Evolutionary conservation across 2,329 filamentous ascomycete species (phyloP).

Genomic region (Teratosphaeria viscida): DNA sequence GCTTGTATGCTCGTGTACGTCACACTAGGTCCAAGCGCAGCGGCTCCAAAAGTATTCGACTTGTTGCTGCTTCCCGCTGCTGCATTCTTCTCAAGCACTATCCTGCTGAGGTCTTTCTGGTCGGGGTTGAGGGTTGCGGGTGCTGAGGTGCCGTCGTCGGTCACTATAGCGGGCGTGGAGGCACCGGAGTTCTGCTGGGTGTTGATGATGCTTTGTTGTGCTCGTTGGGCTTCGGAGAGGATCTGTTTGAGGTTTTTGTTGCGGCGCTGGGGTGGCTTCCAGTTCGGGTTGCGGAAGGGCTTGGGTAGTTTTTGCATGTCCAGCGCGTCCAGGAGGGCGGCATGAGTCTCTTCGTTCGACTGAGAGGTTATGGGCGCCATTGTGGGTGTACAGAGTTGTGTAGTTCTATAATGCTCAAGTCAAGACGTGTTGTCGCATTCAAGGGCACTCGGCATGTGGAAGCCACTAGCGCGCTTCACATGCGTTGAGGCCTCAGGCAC

Average conservation of each 20-base stretch:
- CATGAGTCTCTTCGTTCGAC: slow-evolving; percentile 53
- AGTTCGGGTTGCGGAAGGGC: slow-evolving; percentile 79
- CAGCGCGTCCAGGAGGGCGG: slow-evolving; percentile 76
- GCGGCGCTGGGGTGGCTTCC: slow-evolving; percentile 86
- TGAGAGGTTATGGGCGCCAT: not conserved
- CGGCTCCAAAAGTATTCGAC: not conserved
- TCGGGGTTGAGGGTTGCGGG: slow-evolving; percentile 63
- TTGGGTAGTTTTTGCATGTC: slow-evolving; percentile 82
- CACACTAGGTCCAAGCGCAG: slow-evolving; percentile 45
- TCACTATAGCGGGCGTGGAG: slow-evolving; percentile 47
- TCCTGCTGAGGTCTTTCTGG: slow-evolving; percentile 72
- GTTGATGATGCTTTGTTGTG: slow-evolving; percentile 78
- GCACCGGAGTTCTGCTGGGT: slow-evolving; percentile 67
- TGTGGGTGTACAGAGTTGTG: not conserved
- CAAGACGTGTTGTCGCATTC: not conserved
- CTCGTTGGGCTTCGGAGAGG: slow-evolving; percentile 74
- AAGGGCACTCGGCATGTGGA: not conserved
- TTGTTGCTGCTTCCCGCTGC: slow-evolving; percentile 8
- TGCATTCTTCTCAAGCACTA: slow-evolving; percentile 74
- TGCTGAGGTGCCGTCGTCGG: slow-evolving; percentile 24
- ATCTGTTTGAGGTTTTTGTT: slow-evolving; percentile 99
- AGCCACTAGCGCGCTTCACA: not conserved
- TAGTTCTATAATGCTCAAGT: not conserved
- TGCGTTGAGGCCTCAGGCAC: not conserved
- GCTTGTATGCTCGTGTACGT: slow-evolving; percentile 97